Base-by-base conservation (phyloP, 73 alveolate species). In the Blepharisma japonicum region DNA sequence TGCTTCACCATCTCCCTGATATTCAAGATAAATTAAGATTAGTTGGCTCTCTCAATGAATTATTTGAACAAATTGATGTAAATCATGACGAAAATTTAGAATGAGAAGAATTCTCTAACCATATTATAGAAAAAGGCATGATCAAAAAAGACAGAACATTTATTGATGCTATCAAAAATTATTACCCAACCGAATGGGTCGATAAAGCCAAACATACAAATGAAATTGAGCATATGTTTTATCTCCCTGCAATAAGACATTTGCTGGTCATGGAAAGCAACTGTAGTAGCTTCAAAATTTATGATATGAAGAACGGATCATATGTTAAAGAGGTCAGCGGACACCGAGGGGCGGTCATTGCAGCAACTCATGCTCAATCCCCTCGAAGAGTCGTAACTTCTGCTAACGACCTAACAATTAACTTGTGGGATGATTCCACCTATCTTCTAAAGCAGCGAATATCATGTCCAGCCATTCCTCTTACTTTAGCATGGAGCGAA, bases 71-170 rank as follows among this genome's bases (percentile, higher is more conserved):
- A 77, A 95, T 95, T 54, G 99, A 95, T 84, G 99, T 95, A 7
- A 95, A 95, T 81, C 97, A 94, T 61, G 99, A 95, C 81, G 94
- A 92, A 68, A 82, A 91, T n/a, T 84, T 95, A 81, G 99, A 95
- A 81, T 95, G 99, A 98, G 98, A 93, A 56, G 99, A 95, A 85
- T 95, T 95, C 85, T 85, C 98, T 46, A 94, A 95, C 82, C 97
- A 94, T 84, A 95, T 95, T n/a, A 94, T 94, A 71, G 98, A 92
- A 83, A 86, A 91, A 8, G 99, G 99, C 14, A 89, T 94, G 90
- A 90, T 96, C 54, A 90, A 96, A 74, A 92, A 95, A 82, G 96
- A 95, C 77, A 81, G 97, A 81, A 81, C 96, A 72, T 95, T 95
- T 72, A 92, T 94, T 20, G 95, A 94, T 78, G 99, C 96, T 6